Evolutionary conservation across 192 early-diverging fungal species (phyloP), one percentile per base, ranked within the genome.

Genomic region (Gryganskiella cystojenkinii): DNA sequence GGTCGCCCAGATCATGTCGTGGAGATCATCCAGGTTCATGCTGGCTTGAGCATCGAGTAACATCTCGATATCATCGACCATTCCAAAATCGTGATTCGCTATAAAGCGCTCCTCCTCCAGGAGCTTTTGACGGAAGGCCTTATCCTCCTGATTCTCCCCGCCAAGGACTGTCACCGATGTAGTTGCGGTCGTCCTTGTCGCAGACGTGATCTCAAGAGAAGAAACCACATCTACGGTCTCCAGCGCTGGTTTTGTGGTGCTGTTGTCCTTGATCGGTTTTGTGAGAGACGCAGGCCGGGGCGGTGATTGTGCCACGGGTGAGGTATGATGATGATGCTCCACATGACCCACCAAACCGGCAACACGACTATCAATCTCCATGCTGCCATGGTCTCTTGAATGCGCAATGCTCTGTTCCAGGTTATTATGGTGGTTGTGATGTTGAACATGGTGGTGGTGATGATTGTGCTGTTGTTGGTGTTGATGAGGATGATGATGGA

Each of bases 1-100:
- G 4, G 50, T n/a, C n/a, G n/a, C 54, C 73, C 73, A 76, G 15
- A 76, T 52, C 37, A 56, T 49, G 24, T 76, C 73, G 40, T 76
- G 73, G 15, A 76, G 28, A 1, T 63, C 46, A 24, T 76, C 73
- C 1, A 76, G 40, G 22, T 68, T 65, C 1, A 62, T 43, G 22
- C 19, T 25, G 14, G 33, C 2, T 35, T 56, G 57, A 9, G 57
- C 65, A 45, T 63, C 46, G 6, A 62, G 25, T 19, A 67, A 57
- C 34, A 57, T 50, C 3, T 76, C 65, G 3, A 57, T 44, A 51
- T 76, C 65, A 14, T 76, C 73, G 46, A 25, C 3, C 20, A 62
- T 33, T 14, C 73, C 73, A 61, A 68, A 76, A 30, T 76, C 73
- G 27, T 76, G 61, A 11, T 58, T 56, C 37, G 55, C 5, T 0